phyloP scores from a whole-genome alignment of 441 rosid genomes.

The Theobroma grandiflorum region DNA sequence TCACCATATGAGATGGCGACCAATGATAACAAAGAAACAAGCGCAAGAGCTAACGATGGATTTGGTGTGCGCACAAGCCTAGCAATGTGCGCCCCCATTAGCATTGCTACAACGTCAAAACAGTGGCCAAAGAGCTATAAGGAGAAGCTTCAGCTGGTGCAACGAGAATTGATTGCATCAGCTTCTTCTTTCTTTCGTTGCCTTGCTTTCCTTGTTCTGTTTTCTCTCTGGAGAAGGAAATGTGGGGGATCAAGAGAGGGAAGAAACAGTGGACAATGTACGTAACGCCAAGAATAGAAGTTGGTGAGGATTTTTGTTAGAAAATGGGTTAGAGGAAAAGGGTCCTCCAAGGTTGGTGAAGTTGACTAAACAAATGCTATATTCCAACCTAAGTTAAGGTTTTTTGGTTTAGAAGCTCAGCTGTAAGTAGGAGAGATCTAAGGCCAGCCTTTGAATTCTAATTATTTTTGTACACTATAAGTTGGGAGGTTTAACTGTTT shows the following conservation, averaged over 20 bases:
- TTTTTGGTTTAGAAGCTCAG: conserved; percentile 29
- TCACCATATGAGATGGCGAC: conserved; percentile 32
- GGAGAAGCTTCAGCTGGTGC: background rate
- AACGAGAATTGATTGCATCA: background rate
- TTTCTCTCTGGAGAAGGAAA: background rate
- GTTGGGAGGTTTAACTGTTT: background rate
- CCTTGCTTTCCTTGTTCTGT: conserved; percentile 1
- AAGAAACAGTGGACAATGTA: background rate
- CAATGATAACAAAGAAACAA: conserved; percentile 31
- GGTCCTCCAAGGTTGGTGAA: conserved; percentile 15
- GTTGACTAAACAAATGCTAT: background rate
- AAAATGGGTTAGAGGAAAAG: background rate
- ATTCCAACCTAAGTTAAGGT: conserved; percentile 4
- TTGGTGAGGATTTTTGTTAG: background rate
- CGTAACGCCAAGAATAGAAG: conserved; percentile 36
- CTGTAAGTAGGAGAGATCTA: conserved; percentile 12
- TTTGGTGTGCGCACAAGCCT: conserved; percentile 60
- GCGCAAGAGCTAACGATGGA: conserved; percentile 2
- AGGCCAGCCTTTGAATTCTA: conserved; percentile 19
- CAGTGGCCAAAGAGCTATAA: conserved; percentile 2
- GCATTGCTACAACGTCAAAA: conserved; percentile 38
- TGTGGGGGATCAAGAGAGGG: background rate
- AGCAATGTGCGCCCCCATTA: conserved; percentile 67
- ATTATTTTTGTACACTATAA: background rate
- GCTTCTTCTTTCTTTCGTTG: conserved; percentile 4